Evolutionary conservation across 2,329 filamentous ascomycete species (phyloP), one percentile per base, ranked within the genome.

Genomic region (Ophioceras dolichostomum): DNA sequence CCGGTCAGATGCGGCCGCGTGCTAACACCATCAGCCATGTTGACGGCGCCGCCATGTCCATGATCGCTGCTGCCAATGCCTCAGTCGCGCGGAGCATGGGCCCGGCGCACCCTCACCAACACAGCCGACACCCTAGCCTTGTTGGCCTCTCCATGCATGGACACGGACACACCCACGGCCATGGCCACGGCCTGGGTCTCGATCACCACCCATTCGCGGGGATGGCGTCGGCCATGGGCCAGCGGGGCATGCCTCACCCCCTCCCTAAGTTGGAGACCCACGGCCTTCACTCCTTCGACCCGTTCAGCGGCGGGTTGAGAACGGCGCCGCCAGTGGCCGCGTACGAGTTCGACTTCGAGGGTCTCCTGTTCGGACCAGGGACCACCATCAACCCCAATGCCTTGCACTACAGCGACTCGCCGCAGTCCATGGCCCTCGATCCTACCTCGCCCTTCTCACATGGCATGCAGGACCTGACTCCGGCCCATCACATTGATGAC

Each of bases 11-110:
- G 75, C 74, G 91, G 46, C 91, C 89, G 17, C 72, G 91, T 49
- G 89, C 91, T 38, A 96, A 96, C 55, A 98, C 91, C 27, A 93
- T 98, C 52, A 91, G 88, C 53, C 88, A 96, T 57, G 77, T 96
- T 39, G 91, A 95, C 55, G 73, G 76, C 40, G 68, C 70, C 38
- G 75, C 79, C 29, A 73, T 94, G 56, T 83, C 80, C 48, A 73
- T 91, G 60, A 68, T 84, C 44, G 73, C 74, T 35, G 64, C 72
- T 10, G 70, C 71, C 36, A 76, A 73, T 49, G 62, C 68, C 32
- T 63, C 68, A 30, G 69, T 62, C 47, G 67, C 59, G 46, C 60
- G 58, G 49, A 64, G 51, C 48, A 68, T 62, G 57, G 68, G 59
- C 41, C 61, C 52, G 53, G 70, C 51, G 52, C 85, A 73, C 62